Percentiles rank a stretch among this genome's conserved stretches.
These are phyloP conservation scores for Fraxinus baroniana DNA, from an alignment of 305 asterid species.

Conservation along the genomic window DNA sequence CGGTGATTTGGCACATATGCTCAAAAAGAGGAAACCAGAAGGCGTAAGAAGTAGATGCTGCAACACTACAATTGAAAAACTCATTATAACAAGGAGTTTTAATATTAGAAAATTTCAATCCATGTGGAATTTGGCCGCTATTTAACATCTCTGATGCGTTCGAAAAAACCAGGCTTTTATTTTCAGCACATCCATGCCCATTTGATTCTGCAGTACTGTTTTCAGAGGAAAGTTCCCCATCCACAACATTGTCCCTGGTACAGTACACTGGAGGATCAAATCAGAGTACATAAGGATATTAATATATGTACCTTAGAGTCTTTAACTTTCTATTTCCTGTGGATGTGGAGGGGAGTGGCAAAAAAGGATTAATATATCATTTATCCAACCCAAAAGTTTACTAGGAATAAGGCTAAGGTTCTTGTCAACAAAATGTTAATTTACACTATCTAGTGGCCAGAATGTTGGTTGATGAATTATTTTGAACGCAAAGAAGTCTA, in stretches of 20 bases:
- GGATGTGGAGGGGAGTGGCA: slow-evolving; percentile 11
- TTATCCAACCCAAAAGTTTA: background rate
- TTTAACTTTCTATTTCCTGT: slow-evolving; percentile 5
- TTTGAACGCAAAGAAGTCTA: background rate
- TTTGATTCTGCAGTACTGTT: slow-evolving; percentile 28
- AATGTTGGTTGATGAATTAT: background rate
- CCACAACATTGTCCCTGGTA: slow-evolving; percentile 73
- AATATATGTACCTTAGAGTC: slow-evolving; percentile 23
- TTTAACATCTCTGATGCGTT: slow-evolving; percentile 35
- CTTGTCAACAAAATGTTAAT: background rate
- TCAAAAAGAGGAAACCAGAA: slow-evolving; percentile 64
- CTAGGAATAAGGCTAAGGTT: background rate
- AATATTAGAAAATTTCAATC: slow-evolving; percentile 26
- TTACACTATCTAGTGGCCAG: background rate
- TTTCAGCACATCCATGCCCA: slow-evolving; percentile 36
- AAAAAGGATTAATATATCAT: background rate
- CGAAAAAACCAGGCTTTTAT: slow-evolving; percentile 31
- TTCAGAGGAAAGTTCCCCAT: slow-evolving; percentile 39
- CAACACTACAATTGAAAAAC: slow-evolving; percentile 27
- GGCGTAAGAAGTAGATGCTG: slow-evolving; percentile 42
- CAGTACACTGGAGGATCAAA: slow-evolving; percentile 50
- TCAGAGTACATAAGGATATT: slow-evolving; percentile 36
- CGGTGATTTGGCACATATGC: slow-evolving; percentile 52
- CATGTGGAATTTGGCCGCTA: slow-evolving; percentile 32
- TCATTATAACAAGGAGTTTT: slow-evolving; percentile 29